Percentiles rank a stretch among this genome's conserved stretches.
phyloP scores from a whole-genome alignment of 1,284 basidiomycete genomes.

The Schizopora paradoxa region DNA sequence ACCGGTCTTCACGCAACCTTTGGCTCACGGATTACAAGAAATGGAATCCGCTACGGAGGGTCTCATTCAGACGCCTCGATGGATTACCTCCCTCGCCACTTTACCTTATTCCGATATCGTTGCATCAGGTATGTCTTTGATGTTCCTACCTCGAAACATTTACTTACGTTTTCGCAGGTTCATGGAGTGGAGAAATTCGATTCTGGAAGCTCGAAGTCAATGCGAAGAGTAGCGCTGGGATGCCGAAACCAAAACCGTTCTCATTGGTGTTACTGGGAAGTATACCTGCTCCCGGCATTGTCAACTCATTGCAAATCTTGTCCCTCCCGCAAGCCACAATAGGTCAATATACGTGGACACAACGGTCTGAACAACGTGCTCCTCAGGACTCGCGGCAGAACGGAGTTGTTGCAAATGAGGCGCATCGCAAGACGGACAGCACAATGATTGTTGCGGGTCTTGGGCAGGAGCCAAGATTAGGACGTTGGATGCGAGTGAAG shows the following conservation, averaged over 20 bases:
- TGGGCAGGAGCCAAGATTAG: slow-evolving; percentile 84
- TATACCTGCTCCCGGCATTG: slow-evolving; percentile 67
- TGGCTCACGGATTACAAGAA: slow-evolving; percentile 85
- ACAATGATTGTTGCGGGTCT: slow-evolving; percentile 74
- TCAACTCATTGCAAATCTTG: slow-evolving; percentile 88
- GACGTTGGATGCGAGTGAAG: slow-evolving; percentile 81
- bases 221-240: slow-evolving; percentile 12
- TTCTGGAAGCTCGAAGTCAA: slow-evolving; percentile 78
- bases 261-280: slow-evolving; percentile 67
- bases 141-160: neutral
- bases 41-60: slow-evolving; percentile 67
- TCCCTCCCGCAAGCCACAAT: slow-evolving; percentile 50
- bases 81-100: slow-evolving; percentile 83
- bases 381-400: too few relatives aligned
- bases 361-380: neutral
- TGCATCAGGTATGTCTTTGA: slow-evolving; percentile 59
- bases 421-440: slow-evolving; percentile 24
- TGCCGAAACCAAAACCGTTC: slow-evolving; percentile 65
- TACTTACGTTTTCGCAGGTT: slow-evolving; percentile 47
- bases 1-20: slow-evolving; percentile 77
- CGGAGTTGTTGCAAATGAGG: neutral
- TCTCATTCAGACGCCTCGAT: slow-evolving; percentile 73
- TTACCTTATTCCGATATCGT: slow-evolving; percentile 90
- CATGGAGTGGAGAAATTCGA: slow-evolving; percentile 86
- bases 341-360: slow-evolving; percentile 38